A percentile compares a stretch with the other conserved stretches of the same genome.
Evolutionary conservation across 352 stramenopile species (phyloP).

Genomic region (Paralagenidium karlingii): DNA sequence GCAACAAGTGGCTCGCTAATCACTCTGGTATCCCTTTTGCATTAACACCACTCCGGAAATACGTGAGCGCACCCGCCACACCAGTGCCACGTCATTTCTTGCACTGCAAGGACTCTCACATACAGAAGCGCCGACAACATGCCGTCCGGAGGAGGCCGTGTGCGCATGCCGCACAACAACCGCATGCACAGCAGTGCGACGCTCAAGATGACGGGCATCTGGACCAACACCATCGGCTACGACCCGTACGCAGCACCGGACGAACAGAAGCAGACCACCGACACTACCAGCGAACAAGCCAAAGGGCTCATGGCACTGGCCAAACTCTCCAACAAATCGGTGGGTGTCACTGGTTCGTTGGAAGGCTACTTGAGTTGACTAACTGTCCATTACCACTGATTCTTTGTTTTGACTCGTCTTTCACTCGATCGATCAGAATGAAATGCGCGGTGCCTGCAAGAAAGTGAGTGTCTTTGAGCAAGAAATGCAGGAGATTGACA

Average conservation of each 20-base stretch:
- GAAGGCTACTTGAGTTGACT: background rate
- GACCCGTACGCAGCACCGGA: slow-evolving; percentile 86
- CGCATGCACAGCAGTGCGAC: slow-evolving; percentile 88
- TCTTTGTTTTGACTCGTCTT: background rate
- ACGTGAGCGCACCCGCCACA: too few species aligned
- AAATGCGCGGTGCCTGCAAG: slow-evolving; percentile 72
- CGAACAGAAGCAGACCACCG: slow-evolving; percentile 40
- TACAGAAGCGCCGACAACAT: too few species aligned
- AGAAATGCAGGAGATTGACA: background rate
- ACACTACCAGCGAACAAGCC: slow-evolving; percentile 79
- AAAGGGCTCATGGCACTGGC: slow-evolving; percentile 90
- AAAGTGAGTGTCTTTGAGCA: slow-evolving; percentile 19
- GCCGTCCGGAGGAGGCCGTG: slow-evolving; percentile 75
- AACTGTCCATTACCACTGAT: too few species aligned
- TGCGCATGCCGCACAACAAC: slow-evolving; percentile 97
- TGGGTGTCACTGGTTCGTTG: slow-evolving; percentile 9
- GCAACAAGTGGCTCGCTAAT: too few species aligned
- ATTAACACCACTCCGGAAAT: too few species aligned
- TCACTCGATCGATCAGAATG: too few species aligned
- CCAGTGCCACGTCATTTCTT: too few species aligned
- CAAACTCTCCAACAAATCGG: slow-evolving; percentile 89
- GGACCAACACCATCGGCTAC: slow-evolving; percentile 95
- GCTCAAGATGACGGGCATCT: slow-evolving; percentile 94
- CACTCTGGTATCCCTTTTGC: too few species aligned
- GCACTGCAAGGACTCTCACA: too few species aligned